Percentiles rank a stretch among this genome's conserved stretches.
Evolutionary conservation across 176 grass and related monocot species (phyloP).

Genomic region (Phoenix roebelenii): DNA sequence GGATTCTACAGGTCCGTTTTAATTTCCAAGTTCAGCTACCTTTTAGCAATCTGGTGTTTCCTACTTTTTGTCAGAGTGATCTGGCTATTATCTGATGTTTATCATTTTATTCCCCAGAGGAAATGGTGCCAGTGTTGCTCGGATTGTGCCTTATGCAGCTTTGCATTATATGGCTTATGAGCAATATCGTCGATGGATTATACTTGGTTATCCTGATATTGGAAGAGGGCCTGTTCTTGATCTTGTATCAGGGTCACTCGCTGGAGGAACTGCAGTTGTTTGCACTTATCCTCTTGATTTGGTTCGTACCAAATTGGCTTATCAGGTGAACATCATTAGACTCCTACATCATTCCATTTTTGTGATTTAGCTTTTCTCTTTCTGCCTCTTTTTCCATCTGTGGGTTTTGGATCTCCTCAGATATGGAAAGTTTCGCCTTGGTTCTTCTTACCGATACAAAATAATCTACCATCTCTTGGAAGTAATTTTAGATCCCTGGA

Average conservation of each 20-base stretch:
- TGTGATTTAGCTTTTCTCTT: conserved; percentile 1
- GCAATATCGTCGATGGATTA: conserved; percentile 90
- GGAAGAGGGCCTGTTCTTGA: conserved; percentile 82
- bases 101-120: conserved; percentile 31
- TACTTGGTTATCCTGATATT: conserved; percentile 72
- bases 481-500: no score
- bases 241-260: conserved; percentile 64
- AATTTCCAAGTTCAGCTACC: neutral
- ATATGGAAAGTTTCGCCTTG: no score
- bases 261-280: conserved; percentile 92
- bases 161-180: conserved; percentile 99
- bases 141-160: conserved; percentile 93
- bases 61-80: conserved; percentile 6
- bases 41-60: neutral
- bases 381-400: neutral
- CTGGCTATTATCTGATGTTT: conserved; percentile 4
- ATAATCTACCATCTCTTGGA: no score
- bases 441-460: no score
- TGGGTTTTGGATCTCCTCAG: neutral
- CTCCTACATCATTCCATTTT: neutral
- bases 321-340: conserved; percentile 42
- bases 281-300: conserved; percentile 95
- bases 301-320: conserved; percentile 86
- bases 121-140: conserved; percentile 91
- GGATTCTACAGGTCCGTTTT: conserved; percentile 79